Conservation (phyloP, 1,139 yeast species). For the Debaryomyces robertsiae region DNA sequence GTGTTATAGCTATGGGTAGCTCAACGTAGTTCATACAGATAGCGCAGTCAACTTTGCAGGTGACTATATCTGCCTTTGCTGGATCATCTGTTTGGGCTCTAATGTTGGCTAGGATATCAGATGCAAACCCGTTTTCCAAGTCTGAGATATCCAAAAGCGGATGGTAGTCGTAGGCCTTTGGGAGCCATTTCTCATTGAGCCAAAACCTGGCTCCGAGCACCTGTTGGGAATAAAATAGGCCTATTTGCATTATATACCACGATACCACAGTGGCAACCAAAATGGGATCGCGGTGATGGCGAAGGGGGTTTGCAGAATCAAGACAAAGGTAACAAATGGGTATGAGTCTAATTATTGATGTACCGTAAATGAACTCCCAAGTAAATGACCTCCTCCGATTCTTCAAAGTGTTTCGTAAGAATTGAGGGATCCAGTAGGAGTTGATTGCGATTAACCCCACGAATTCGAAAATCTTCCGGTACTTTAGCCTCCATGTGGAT, state of each 20-base stretch:
- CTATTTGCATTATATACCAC: constrained; percentile 63
- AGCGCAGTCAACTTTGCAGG: constrained; percentile 66
- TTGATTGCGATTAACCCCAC: constrained; percentile 52
- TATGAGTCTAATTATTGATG: constrained; percentile 59
- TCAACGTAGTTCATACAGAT: constrained; percentile 83
- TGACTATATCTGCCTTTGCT: constrained; percentile 31
- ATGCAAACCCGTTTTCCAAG: constrained; percentile 57
- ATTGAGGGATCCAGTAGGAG: constrained; percentile 92
- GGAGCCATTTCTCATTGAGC: constrained; percentile 71
- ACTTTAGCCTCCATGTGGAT: constrained; percentile 61
- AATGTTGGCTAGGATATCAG: constrained; percentile 36
- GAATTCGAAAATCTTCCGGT: constrained; percentile 62
- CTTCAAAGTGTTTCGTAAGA: constrained; percentile 71
- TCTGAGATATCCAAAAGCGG: constrained; percentile 62
- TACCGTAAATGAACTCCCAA: constrained; percentile 73
- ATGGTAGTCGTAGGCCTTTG: constrained; percentile 82
- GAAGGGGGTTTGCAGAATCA: constrained; percentile 42
- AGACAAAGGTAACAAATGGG: constrained; percentile 69
- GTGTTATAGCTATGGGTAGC: constrained; percentile 49
- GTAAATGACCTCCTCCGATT: constrained; percentile 68
- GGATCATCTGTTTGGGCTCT: constrained; percentile 22
- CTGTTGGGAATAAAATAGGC: constrained; percentile 60
- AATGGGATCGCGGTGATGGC: constrained; percentile 56
- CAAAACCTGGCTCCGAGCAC: constrained; percentile 80
- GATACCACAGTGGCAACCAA: constrained; percentile 46